These are phyloP conservation scores for Lachnellula occidentalis DNA, from an alignment of 2,329 filamentous ascomycete species.

Conservation along the genomic window DNA sequence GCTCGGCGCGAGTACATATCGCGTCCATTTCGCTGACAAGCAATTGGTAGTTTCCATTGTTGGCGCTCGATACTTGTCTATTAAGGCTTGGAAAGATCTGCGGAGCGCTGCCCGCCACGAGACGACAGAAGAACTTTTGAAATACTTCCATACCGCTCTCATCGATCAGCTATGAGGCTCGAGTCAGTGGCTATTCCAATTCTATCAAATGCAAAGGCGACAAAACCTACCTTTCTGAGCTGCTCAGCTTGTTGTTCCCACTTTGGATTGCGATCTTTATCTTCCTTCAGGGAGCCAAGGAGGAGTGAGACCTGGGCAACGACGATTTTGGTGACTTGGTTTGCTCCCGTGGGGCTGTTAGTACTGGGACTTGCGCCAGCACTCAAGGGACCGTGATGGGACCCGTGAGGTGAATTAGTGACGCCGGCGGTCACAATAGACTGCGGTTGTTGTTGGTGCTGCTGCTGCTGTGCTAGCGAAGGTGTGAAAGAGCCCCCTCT, in stretches of 20 bases:
- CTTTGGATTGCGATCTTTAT: conserved; percentile 76
- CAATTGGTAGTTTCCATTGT: conserved; percentile 77
- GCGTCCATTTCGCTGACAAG: conserved; percentile 82
- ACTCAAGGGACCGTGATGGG: conserved; percentile 43
- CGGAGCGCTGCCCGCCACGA: conserved; percentile 84
- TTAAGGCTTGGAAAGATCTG: conserved; percentile 82
- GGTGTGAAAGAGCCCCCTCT: conserved; percentile 34
- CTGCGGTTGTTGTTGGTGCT: conserved; percentile 9
- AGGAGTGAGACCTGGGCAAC: conserved; percentile 93
- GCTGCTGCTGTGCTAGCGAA: conserved; percentile 31
- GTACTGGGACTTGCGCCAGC: conserved; percentile 32
- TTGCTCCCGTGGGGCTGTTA: conserved; percentile 41
- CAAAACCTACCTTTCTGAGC: conserved; percentile 70
- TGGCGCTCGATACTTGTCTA: conserved; percentile 67
- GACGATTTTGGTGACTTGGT: conserved; percentile 82
- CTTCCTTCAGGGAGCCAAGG: conserved; percentile 90
- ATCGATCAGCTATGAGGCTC: conserved; percentile 68
- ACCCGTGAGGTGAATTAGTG: conserved; percentile 33
- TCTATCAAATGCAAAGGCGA: not conserved
- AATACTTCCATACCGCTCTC: conserved; percentile 99
- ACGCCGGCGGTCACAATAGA: conserved; percentile 31
- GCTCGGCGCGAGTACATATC: conserved; percentile 71
- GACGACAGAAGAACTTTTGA: conserved; percentile 87
- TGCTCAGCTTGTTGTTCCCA: conserved; percentile 89
- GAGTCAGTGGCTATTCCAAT: conserved; percentile 6